Evolutionary conservation across 108 stramenopile genomes (phyloP), one percentile per base, ranked within the genome.

Genomic region (Cafeteria roenbergensis): DNA sequence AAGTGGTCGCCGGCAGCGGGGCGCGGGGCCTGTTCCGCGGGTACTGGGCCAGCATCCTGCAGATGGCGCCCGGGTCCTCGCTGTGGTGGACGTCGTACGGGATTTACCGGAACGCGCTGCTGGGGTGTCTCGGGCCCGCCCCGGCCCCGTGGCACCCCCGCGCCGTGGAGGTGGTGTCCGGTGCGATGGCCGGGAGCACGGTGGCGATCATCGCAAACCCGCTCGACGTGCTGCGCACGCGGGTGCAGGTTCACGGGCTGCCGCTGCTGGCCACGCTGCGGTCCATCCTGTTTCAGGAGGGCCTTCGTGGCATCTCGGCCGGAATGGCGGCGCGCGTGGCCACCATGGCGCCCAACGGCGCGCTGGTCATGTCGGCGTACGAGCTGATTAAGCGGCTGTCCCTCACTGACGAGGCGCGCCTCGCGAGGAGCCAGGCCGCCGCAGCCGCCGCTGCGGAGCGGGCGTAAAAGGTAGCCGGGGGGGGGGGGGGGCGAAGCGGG

Each of bases 311-410:
- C 2, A 3, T 61, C 20, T 3, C 3, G 30, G 30, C 9, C 20
- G 59, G 59, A 2, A 22, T 35, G 24, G 24, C 59, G 30, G 59
- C 59, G 37, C 17, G 59, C 17, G 2, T 61, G 2, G 9, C 20
- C 20, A 61, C 30, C 20, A 2, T 61, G 37, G 59, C 59, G 21
- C 59, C 59, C 37, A 61, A 61, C 37, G 59, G 59, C 22, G 59
- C 59, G 2, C 17, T 61, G 34, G 24, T 61, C 34, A 61, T 61
- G 59, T n/a, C 59, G 9, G 59, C 59, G 20, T 61, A 61, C 30
- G 59, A 61, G 59, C 37, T 61, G 29, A n/a, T 61, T 1, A 61
- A 61, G 59, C 59, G 59, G 24, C 37, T 61, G 12, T 48, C 42
- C 12, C 12, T 17, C 42, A 48, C 6, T 12, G 42, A 48, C 42